Conservation (phyloP, 345 rosid genomes). For the Hibiscus trionum region DNA sequence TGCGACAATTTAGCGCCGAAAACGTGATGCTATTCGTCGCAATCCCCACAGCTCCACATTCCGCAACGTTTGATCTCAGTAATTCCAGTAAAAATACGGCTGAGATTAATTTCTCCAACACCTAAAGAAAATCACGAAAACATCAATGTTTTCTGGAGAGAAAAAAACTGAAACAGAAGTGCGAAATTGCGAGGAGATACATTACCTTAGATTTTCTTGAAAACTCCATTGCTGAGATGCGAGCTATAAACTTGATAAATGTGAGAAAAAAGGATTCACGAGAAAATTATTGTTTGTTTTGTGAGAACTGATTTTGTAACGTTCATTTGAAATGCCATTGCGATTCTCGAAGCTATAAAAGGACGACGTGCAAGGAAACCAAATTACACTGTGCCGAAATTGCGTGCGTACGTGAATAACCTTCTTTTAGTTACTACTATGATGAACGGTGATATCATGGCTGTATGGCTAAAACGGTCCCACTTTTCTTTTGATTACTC, state of each 20-base stretch:
- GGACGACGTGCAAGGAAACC: background rate
- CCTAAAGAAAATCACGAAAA: conserved; percentile 15
- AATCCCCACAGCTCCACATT: background rate
- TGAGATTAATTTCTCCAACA: conserved; percentile 2
- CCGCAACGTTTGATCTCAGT: conserved; percentile 11
- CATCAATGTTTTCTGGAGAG: background rate
- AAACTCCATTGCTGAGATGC: conserved; percentile 2
- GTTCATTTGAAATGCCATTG: background rate
- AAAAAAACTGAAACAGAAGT: background rate
- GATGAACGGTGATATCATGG: no score
- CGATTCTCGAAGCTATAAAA: background rate
- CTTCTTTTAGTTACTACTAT: no score
- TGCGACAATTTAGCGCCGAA: conserved; percentile 48
- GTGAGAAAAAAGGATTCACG: background rate
- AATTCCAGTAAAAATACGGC: conserved; percentile 20
- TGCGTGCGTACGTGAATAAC: background rate
- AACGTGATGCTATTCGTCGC: conserved; percentile 12
- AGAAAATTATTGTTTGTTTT: background rate
- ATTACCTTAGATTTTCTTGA: conserved; percentile 15
- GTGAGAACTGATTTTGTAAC: background rate
- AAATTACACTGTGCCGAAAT: background rate
- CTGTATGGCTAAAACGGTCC: no score
- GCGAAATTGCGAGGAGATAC: background rate
- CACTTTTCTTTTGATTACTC: no score
- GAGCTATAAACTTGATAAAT: background rate